Conservation (phyloP, 1,284 basidiomycete species). For the Apiotrichum montevideense region DNA sequence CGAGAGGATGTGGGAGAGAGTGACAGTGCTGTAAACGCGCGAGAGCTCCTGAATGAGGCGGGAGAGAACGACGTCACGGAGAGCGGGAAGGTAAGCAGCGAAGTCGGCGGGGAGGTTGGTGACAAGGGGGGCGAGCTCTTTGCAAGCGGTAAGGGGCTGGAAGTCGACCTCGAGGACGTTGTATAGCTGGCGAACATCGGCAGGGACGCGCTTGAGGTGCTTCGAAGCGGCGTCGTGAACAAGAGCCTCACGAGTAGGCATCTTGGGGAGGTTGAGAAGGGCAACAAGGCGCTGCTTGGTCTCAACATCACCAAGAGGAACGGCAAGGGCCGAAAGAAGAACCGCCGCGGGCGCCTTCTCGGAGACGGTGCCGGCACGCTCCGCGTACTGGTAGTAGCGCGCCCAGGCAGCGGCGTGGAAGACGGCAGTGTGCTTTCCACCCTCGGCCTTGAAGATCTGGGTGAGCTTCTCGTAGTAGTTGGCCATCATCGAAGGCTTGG, state of each 20-base stretch:
- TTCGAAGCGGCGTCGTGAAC: conserved; percentile 81
- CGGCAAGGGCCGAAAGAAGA: conserved; percentile 85
- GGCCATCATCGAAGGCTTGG: conserved; percentile 94
- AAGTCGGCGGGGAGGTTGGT: conserved; percentile 58
- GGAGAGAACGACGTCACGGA: conserved; percentile 87
- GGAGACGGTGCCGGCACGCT: conserved; percentile 61
- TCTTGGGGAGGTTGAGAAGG: conserved; percentile 75
- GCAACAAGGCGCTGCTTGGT: conserved; percentile 73
- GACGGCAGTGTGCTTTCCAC: conserved; percentile 66
- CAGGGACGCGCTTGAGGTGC: conserved; percentile 74
- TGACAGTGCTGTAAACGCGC: conserved; percentile 88
- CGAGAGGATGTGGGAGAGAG: conserved; percentile 65
- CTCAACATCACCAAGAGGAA: conserved; percentile 73
- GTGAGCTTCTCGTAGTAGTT: conserved; percentile 99
- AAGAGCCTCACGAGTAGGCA: conserved; percentile 79
- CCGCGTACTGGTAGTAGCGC: conserved; percentile 59
- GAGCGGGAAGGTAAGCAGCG: conserved; percentile 77
- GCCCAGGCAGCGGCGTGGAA: conserved; percentile 98
- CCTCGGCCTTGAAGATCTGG: conserved; percentile 68
- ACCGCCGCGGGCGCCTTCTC: conserved; percentile 83
- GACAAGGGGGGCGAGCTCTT: conserved; percentile 76
- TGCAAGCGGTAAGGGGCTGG: conserved; percentile 85
- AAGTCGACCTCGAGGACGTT: conserved; percentile 89
- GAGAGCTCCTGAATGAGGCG: conserved; percentile 90
- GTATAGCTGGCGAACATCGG: conserved; percentile 76